phyloP scores from a whole-genome alignment of 2,329 filamentous ascomycete species.

The Claviceps purpurea region DNA sequence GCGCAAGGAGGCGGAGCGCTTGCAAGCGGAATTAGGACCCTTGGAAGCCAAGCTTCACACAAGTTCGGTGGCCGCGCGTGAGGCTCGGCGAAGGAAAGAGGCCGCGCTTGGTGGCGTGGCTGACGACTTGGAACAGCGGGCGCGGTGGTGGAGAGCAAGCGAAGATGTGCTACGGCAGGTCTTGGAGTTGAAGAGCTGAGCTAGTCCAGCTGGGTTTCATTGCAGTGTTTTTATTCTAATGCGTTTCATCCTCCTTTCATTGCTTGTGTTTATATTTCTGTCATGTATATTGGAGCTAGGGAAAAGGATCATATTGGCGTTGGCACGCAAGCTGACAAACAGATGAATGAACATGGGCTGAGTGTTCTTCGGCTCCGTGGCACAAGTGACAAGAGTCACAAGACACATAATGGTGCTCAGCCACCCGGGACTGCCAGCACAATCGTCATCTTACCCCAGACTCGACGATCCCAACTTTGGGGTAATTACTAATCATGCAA shows the following conservation, averaged over 20 bases:
- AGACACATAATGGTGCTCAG: no score
- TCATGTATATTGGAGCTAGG: background rate
- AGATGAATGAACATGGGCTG: no score
- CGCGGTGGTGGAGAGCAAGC: conserved; percentile 61
- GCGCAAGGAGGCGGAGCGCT: conserved; percentile 50
- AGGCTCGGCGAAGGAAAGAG: conserved; percentile 58
- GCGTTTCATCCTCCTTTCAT: background rate
- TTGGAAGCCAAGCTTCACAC: conserved; percentile 54
- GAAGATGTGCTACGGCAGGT: conserved; percentile 50
- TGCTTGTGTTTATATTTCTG: background rate
- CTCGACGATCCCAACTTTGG: no score
- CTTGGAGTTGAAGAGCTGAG: conserved; percentile 37
- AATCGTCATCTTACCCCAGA: no score
- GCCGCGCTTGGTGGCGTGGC: conserved; percentile 49
- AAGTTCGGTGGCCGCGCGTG: conserved; percentile 53
- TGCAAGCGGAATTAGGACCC: conserved; percentile 54
- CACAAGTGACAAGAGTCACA: no score
- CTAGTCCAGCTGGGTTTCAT: background rate
- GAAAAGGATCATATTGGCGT: background rate
- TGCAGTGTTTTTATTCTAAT: background rate
- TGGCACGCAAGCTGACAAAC: background rate
- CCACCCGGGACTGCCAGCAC: no score
- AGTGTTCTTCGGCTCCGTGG: no score
- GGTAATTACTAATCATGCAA: no score
- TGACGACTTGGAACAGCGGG: conserved; percentile 63